Base-by-base conservation (phyloP, 352 stramenopile species). In the Globisporangium sylvaticum region DNA sequence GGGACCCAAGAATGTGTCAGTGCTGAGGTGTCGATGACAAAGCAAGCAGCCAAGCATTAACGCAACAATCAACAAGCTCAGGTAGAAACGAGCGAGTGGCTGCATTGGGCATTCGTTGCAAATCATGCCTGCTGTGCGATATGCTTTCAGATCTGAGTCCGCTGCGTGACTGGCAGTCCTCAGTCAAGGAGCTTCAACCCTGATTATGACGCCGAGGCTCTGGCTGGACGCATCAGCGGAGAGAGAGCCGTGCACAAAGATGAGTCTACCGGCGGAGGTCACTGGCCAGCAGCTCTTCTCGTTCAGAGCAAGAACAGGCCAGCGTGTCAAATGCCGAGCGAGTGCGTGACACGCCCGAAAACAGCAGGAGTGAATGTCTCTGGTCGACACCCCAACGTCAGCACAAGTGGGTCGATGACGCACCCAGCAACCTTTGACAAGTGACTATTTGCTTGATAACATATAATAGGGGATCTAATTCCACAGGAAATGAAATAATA, bases 201-300 rank as follows among this genome's bases (percentile, higher is more conserved):
- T 31, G 63, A 39, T 68, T 44, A 68, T 68, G 63, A 68, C 63
- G 54, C 52, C n/a, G 29, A n/a, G 12, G 59, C 59, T 58, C 20
- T 58, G 59, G 44, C 44, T 58, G 44, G 20, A 29, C 59, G 42
- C 20, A 58, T 58, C 59, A 64, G 58, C 15, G 31, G 6, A 34
- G 31, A 37, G 31, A 37, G 31, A 15, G 29, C 6, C 3, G 6
- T 10, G 42, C 7, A 10, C 62, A 32, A 25, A 60, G 53, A 60
- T 46, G 52, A 27, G 15, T 32, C 18, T 25, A 39, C 2, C 3
- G 18, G 18, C 24, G 10, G 44, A 12, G 24, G 27, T 15, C 42
- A 25, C 27, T 56, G 24, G 39, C 22, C 22, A 64, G 5, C 58
- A 44, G 59, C 32, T 29, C 39, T 37, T 63, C 58, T 20, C 42